Conservation (phyloP, 306 rosid genomes). For the Citrullus colocynthis region DNA sequence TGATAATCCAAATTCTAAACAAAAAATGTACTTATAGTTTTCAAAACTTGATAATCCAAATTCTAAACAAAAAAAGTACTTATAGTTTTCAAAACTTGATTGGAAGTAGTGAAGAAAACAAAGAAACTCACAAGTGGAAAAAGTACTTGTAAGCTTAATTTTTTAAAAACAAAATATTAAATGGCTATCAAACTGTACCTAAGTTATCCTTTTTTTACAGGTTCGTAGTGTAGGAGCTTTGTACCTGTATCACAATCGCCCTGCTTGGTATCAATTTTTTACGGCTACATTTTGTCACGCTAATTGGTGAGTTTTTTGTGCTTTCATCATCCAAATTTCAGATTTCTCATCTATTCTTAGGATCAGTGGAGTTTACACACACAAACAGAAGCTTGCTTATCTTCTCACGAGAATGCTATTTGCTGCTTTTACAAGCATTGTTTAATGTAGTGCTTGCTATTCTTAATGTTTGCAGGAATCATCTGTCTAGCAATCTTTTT, state of each 20-base stretch:
- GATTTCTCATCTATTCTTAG: background rate
- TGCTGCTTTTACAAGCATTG: background rate
- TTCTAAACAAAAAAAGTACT: too few species aligned
- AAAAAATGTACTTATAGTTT: too few species aligned
- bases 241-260: slow-evolving; percentile 68
- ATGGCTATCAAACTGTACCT: background rate
- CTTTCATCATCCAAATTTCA: slow-evolving; percentile 1
- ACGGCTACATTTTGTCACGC: slow-evolving; percentile 96
- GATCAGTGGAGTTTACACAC: background rate
- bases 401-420: background rate
- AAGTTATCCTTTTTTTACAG: slow-evolving; percentile 15
- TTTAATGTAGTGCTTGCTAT: background rate
- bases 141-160: too few species aligned
- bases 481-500: slow-evolving; percentile 96
- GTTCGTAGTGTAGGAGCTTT: slow-evolving; percentile 43
- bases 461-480: slow-evolving; percentile 55
- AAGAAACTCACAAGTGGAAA: too few species aligned
- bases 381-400: background rate
- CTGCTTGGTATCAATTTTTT: slow-evolving; percentile 83
- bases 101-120: too few species aligned
- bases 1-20: too few species aligned
- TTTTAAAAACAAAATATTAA: too few species aligned
- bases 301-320: slow-evolving; percentile 58
- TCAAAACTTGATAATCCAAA: too few species aligned
- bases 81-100: too few species aligned